Evolutionary conservation across 2,329 filamentous ascomycete species (phyloP).

Genomic region (Xylaria sp.): DNA sequence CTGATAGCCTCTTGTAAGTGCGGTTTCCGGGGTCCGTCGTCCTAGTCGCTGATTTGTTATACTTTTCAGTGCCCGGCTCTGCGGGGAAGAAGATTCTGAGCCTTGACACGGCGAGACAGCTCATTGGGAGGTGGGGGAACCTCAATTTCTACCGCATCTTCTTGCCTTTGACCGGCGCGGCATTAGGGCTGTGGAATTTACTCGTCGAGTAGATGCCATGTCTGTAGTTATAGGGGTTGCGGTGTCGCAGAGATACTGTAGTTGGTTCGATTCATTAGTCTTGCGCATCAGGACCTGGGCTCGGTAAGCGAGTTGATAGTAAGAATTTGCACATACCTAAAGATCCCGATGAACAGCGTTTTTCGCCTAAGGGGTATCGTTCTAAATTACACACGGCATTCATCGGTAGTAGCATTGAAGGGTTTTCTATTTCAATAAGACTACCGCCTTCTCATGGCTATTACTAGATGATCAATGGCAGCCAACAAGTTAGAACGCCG

Average conservation of each 20-base stretch:
- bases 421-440: too few relatives aligned
- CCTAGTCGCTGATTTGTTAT: too few relatives aligned
- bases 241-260: not conserved
- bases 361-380: too few relatives aligned
- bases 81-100: conserved; percentile 22
- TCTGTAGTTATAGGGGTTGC: not conserved
- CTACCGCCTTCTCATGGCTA: too few relatives aligned
- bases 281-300: not conserved
- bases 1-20: conserved; percentile 26
- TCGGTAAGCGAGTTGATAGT: not conserved
- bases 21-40: too few relatives aligned
- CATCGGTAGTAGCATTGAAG: too few relatives aligned
- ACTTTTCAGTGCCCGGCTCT: conserved; percentile 9
- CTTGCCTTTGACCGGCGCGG: conserved; percentile 32
- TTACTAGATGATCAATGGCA: too few relatives aligned
- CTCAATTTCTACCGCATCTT: conserved; percentile 32
- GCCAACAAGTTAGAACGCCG: too few relatives aligned
- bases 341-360: too few relatives aligned
- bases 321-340: not conserved
- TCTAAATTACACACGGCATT: too few relatives aligned
- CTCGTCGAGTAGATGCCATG: conserved; percentile 22
- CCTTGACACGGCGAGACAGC: conserved; percentile 18
- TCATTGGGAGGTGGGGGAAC: conserved; percentile 32
- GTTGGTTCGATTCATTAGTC: not conserved
- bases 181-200: conserved; percentile 35